Conservation (phyloP, 2,329 filamentous ascomycete species). For the Septoria petroselini region DNA sequence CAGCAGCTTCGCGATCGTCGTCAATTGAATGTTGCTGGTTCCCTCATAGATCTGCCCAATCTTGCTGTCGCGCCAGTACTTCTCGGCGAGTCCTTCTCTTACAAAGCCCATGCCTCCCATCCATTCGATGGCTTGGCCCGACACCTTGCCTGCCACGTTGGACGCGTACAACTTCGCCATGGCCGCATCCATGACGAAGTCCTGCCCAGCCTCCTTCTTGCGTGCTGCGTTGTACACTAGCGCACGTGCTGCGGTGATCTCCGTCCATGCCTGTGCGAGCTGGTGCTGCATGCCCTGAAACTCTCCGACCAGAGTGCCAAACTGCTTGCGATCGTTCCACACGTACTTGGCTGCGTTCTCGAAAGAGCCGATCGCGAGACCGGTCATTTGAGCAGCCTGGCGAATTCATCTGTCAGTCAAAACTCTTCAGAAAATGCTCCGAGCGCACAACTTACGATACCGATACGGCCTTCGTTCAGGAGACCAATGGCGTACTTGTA, state of each 20-base stretch:
- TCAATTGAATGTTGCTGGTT: conserved; percentile 70
- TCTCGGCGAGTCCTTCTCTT: conserved; percentile 91
- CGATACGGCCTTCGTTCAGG: conserved; percentile 94
- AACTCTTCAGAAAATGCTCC: not conserved
- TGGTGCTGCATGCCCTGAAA: conserved; percentile 99
- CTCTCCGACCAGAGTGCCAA: conserved; percentile 86
- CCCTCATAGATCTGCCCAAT: conserved; percentile 86
- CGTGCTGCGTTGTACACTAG: conserved; percentile 93
- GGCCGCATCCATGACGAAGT: conserved; percentile 92
- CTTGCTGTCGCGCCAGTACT: conserved; percentile 97
- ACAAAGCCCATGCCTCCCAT: conserved; percentile 99
- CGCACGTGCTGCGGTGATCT: conserved; percentile 86
- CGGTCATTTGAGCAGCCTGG: conserved; percentile 86
- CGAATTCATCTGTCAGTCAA: not conserved
- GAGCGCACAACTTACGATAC: conserved; percentile 58
- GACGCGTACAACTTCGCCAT: conserved; percentile 97
- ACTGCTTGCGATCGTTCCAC: conserved; percentile 98
- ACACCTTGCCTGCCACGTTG: conserved; percentile 85
- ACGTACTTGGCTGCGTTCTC: conserved; percentile 93
- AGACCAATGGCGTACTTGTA: conserved; percentile 97
- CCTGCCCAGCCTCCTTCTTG: conserved; percentile 95
- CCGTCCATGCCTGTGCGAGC: conserved; percentile 90
- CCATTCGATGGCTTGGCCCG: conserved; percentile 88
- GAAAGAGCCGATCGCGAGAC: conserved; percentile 87
- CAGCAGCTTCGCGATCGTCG: conserved; percentile 67